These are phyloP conservation scores for Hyphopichia fennica DNA, from an alignment of 1,139 yeast species.

Conservation along the genomic window DNA sequence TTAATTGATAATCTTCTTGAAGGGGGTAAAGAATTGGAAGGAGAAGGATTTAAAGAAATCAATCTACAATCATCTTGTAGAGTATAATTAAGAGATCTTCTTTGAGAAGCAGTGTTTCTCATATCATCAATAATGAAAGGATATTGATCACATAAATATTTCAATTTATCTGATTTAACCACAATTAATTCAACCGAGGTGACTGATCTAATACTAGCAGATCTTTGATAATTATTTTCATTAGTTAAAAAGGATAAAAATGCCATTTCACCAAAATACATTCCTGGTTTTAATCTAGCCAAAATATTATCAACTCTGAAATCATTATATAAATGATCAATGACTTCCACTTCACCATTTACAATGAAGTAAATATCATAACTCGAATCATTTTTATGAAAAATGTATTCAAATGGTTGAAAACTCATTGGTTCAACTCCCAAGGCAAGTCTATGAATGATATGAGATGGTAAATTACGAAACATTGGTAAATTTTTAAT, in stretches of 20 bases:
- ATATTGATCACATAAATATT: conserved; percentile 52
- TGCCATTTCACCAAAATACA: conserved; percentile 78
- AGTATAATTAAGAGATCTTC: conserved; percentile 28
- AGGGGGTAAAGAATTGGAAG: conserved; percentile 7
- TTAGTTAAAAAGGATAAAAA: conserved; percentile 53
- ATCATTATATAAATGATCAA: conserved; percentile 37
- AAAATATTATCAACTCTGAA: conserved; percentile 36
- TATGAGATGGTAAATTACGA: conserved; percentile 52
- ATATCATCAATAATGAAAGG: conserved; percentile 62
- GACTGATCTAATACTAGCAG: conserved; percentile 65
- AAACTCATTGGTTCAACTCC: conserved; percentile 57
- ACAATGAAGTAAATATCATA: conserved; percentile 66
- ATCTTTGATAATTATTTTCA: conserved; percentile 33
- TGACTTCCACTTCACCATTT: conserved; percentile 69
- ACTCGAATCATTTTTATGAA: conserved; percentile 59
- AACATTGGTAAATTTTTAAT: conserved; percentile 60
- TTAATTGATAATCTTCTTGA: conserved; percentile 5
- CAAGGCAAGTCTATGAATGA: conserved; percentile 62
- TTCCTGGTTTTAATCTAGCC: conserved; percentile 62
- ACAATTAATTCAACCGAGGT: conserved; percentile 60
- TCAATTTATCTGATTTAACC: conserved; percentile 53
- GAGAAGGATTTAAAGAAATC: conserved; percentile 8
- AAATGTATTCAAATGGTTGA: conserved; percentile 59
- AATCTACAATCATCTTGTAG: background rate
- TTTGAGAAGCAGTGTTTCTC: conserved; percentile 56